A percentile compares a stretch with the other conserved stretches of the same genome.
Conservation (phyloP, 768 basidiomycete genomes). For the Strobilomyces dryophilus region DNA sequence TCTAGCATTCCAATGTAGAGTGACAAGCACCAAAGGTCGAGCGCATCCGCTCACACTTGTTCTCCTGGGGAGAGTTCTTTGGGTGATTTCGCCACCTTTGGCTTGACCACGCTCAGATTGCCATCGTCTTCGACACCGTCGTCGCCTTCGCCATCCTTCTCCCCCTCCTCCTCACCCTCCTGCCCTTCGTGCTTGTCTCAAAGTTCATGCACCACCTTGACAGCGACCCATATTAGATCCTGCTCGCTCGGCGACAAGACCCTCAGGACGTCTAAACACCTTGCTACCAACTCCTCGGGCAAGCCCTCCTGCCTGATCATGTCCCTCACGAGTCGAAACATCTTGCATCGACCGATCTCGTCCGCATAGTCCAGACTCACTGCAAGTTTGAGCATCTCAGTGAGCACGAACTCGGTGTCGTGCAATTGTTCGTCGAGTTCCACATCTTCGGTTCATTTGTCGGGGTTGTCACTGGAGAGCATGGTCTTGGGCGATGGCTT, state of each 20-base stretch:
- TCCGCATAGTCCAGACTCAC: constrained; percentile 86
- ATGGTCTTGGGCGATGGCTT: constrained; percentile 38
- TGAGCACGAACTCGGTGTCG: constrained; percentile 57
- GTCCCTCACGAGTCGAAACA: constrained; percentile 80
- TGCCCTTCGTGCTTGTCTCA: constrained; percentile 45
- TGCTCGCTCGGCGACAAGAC: constrained; percentile 68
- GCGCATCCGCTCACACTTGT: constrained; percentile 50
- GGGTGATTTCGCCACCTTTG: constrained; percentile 19
- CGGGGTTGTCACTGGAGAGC: constrained; percentile 32
- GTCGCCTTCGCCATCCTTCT: constrained; percentile 20
- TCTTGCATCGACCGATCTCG: constrained; percentile 85
- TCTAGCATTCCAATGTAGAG: constrained; percentile 84
- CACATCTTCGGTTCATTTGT: constrained; percentile 28
- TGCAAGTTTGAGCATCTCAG: constrained; percentile 77
- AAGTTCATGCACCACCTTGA: constrained; percentile 82
- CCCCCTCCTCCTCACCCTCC: constrained; percentile 35
- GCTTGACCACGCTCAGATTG: not conserved
- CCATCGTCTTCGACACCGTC: constrained; percentile 4
- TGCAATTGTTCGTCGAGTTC: constrained; percentile 34
- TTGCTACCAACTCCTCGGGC: constrained; percentile 63
- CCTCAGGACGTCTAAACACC: constrained; percentile 80
- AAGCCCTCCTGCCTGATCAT: constrained; percentile 75
- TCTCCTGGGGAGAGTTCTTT: constrained; percentile 56
- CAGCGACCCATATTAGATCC: constrained; percentile 83
- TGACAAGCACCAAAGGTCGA: constrained; percentile 71